Evolutionary conservation across 2,329 filamentous ascomycete species (phyloP).

Genomic region (Botrytis byssoidea): DNA sequence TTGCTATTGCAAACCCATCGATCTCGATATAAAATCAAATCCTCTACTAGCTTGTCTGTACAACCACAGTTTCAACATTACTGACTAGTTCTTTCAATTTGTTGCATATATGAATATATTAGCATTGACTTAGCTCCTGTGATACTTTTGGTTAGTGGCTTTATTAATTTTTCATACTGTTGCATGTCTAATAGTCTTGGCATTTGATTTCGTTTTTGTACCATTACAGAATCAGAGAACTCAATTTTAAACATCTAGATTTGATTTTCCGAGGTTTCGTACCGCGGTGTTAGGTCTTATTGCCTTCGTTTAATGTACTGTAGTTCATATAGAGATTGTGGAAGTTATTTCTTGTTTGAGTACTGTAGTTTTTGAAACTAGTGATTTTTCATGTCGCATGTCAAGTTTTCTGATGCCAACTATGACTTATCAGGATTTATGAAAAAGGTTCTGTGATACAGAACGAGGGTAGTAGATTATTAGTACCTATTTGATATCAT

Average conservation of each 20-base stretch:
- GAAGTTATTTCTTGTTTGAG: neutral
- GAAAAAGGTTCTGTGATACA: fast-evolving
- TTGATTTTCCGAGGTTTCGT: no score
- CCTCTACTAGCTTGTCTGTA: neutral
- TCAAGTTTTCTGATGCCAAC: fast-evolving
- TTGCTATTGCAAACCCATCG: no score
- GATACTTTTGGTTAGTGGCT: neutral
- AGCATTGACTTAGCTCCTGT: neutral
- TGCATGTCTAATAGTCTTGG: neutral
- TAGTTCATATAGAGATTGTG: neutral
- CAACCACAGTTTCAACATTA: neutral
- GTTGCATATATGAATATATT: neutral
- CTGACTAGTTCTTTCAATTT: neutral
- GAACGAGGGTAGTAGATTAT: fast-evolving
- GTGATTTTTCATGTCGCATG: fast-evolving
- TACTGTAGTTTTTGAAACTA: neutral
- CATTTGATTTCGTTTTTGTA: no score
- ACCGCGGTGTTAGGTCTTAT: no score
- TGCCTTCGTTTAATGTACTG: neutral
- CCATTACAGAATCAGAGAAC: no score
- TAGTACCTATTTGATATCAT: fast-evolving
- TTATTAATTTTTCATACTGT: neutral
- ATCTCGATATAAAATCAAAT: neutral
- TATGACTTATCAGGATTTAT: neutral
- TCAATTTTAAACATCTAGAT: no score